Evolutionary conservation across 2,329 filamentous ascomycete species (phyloP).

Genomic region (Aspergillus novofumigatus): DNA sequence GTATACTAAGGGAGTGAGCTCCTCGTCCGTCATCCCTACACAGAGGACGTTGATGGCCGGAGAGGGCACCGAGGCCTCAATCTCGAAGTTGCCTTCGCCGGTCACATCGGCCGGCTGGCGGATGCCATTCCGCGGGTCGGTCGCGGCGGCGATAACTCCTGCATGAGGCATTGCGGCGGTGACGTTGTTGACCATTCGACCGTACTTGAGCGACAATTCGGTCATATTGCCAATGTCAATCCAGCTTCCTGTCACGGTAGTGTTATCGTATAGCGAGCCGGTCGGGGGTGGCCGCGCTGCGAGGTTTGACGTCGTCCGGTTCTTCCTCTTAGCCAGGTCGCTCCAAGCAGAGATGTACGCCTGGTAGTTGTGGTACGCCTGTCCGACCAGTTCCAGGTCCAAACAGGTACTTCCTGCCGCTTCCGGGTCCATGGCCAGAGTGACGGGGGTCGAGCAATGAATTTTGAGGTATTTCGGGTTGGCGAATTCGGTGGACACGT

Average conservation of each 20-base stretch:
- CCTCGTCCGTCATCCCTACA: constrained; percentile 57
- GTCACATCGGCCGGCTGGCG: constrained; percentile 63
- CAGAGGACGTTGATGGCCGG: constrained; percentile 71
- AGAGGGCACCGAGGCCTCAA: constrained; percentile 65
- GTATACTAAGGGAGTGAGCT: constrained; percentile 64
- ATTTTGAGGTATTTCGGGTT: constrained; percentile 55
- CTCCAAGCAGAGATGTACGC: constrained; percentile 58
- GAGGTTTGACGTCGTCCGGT: constrained; percentile 40
- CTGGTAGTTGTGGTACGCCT: constrained; percentile 65
- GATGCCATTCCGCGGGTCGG: constrained; percentile 59
- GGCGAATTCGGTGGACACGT: constrained; percentile 59
- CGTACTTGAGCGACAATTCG: constrained; percentile 45
- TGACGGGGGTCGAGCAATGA: constrained; percentile 61
- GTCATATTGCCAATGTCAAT: constrained; percentile 58
- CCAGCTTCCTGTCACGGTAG: constrained; percentile 66
- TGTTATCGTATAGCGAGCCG: constrained; percentile 67
- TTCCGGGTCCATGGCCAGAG: constrained; percentile 34
- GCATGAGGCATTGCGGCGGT: constrained; percentile 74
- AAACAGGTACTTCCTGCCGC: constrained; percentile 57
- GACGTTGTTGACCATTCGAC: constrained; percentile 67
- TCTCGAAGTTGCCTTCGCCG: constrained; percentile 64
- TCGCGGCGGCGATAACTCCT: constrained; percentile 62
- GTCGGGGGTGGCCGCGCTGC: constrained; percentile 54
- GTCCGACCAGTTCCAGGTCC: constrained; percentile 64
- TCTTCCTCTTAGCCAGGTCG: constrained; percentile 42